Base-by-base conservation (phyloP, 139 green algal species). In the Volvox reticuliferus region DNA sequence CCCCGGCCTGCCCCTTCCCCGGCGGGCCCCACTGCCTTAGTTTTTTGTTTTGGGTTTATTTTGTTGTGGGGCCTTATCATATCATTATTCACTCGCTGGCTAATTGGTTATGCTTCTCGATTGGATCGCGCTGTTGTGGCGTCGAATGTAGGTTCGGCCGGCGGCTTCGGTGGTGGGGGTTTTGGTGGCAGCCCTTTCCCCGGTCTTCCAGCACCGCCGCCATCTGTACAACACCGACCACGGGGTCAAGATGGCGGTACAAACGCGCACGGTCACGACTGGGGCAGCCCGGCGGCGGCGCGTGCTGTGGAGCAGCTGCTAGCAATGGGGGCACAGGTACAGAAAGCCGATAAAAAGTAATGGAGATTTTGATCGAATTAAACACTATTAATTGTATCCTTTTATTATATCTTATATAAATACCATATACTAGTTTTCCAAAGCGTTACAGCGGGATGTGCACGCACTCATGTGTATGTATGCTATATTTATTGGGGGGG, bases 281-380 rank as follows among this genome's bases (percentile, higher is more conserved):
- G 92, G 88, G 94, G 93, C 75, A 93, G 82, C 82, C 82, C 87
- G 0, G 68, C 88, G 1, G 90, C 92, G 30, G 65, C 82, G 0
- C 26, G 26, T 0, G 88, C 94, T 63, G 92, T 93, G 67, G 76
- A 93, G 87, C 88, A 93, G 88, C 93, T 96, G 67, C 82, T 93
- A 78, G 79, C 36, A 9, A 89, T 96, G 92, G 94, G 94, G 18
- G 91, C 91, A 37, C 92, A 93, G 67, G 95, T 97, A 61, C 0
- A n/a, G n/a, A n/a, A n/a, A n/a, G n/a, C n/a, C n/a, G n/a, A n/a
- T n/a, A n/a, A n/a, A n/a, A n/a, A n/a, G n/a, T n/a, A n/a, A n/a
- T n/a, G n/a, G n/a, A 65, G 32, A 20, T 32, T 26, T 75, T 28
- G 67, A 75, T 75, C 6, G 44, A 55, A 55, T 55, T 55, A 55